phyloP scores from a whole-genome alignment of 257 asterid species.

The Solanum chmielewskii region DNA sequence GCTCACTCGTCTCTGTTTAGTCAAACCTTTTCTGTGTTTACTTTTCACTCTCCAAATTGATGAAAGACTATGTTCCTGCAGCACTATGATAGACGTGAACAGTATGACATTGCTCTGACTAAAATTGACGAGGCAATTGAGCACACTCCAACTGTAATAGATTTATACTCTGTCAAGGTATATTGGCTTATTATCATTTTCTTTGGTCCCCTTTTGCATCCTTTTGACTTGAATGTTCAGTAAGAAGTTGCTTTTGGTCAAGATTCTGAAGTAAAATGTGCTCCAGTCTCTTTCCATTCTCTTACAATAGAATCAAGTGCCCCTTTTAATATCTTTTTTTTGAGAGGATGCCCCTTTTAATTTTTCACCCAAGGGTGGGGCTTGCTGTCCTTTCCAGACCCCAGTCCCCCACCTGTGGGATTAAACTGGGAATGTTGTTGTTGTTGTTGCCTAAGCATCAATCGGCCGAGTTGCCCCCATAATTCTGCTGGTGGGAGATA shows the following conservation, averaged over 20 bases:
- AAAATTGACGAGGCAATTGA: constrained; percentile 87
- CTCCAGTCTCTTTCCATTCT: neutral
- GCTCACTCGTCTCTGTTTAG: neutral
- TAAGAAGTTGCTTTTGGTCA: neutral
- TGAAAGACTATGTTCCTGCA: constrained; percentile 37
- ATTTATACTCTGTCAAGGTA: constrained; percentile 93
- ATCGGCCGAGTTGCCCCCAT: neutral
- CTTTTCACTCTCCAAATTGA: neutral
- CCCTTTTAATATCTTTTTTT: neutral
- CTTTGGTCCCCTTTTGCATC: neutral
- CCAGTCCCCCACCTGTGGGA: neutral
- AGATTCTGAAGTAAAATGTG: neutral
- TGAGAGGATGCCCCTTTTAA: neutral
- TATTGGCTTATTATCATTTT: neutral
- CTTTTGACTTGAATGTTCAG: neutral
- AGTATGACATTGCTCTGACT: constrained; percentile 52
- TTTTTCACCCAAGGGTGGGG: neutral
- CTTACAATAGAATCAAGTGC: neutral
- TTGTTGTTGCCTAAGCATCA: neutral
- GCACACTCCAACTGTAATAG: constrained; percentile 98
- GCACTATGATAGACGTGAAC: constrained; percentile 87
- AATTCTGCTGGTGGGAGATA: neutral
- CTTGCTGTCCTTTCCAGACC: neutral
- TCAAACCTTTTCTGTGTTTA: neutral
- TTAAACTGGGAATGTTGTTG: neutral